A percentile compares a stretch with the other conserved stretches of the same genome.
phyloP scores from a whole-genome alignment of 2,329 filamentous ascomycete genomes.

The Fusarium robinianum region DNA sequence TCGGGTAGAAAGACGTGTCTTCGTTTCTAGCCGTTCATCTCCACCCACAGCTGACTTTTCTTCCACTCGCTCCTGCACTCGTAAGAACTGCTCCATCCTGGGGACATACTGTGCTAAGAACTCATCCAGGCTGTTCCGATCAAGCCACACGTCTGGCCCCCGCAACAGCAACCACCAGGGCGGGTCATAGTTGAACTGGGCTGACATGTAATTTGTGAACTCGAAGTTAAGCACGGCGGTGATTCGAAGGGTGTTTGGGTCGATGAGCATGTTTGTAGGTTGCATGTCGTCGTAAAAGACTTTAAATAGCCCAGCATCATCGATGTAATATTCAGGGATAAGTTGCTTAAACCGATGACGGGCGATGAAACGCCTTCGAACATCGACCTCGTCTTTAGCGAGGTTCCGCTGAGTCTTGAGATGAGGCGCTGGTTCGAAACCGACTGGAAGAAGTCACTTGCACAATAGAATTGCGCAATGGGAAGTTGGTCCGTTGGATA shows the following conservation, averaged over 20 bases:
- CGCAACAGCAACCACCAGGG: not conserved
- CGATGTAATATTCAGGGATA: no score
- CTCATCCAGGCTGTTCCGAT: no score
- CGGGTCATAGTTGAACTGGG: not conserved
- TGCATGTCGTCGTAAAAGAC: no score
- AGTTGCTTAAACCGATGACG: no score
- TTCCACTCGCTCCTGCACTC: constrained; percentile 1
- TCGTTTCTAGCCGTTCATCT: not conserved
- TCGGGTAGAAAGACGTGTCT: constrained; percentile 20
- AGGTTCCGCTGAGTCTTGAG: constrained; percentile 39
- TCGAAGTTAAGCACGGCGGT: no score
- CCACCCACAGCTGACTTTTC: not conserved
- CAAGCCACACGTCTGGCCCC: not conserved
- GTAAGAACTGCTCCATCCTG: constrained; percentile 1
- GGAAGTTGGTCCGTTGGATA: constrained; percentile 35
- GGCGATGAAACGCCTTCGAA: no score
- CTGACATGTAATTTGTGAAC: not conserved
- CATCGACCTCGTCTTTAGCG: no score
- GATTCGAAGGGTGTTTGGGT: no score
- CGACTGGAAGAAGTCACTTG: constrained; percentile 38
- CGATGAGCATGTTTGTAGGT: no score
- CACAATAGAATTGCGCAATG: constrained; percentile 36
- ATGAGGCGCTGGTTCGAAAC: constrained; percentile 37
- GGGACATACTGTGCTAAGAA: not conserved
- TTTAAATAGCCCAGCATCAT: no score